Percentiles rank a stretch among this genome's conserved stretches.
phyloP scores from a whole-genome alignment of 2,329 filamentous ascomycete genomes.

The Claviceps pusilla region DNA sequence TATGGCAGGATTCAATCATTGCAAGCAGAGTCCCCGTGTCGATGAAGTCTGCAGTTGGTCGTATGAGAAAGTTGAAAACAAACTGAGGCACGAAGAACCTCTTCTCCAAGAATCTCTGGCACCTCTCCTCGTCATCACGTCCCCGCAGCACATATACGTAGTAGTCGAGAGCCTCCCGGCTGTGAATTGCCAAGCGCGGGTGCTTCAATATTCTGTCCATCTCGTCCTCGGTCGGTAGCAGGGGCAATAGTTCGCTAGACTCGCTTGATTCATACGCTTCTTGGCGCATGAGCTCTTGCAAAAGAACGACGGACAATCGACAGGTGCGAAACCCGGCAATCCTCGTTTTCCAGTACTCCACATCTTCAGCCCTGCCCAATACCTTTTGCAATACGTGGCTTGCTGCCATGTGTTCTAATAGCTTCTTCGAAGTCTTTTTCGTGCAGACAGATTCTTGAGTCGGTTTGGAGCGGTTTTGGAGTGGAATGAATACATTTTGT shows the following conservation, averaged over 20 bases:
- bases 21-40: slow-evolving; percentile 11
- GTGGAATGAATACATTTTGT: background rate
- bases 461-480: background rate
- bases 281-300: slow-evolving; percentile 18
- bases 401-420: slow-evolving; percentile 12
- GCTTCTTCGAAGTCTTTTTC: slow-evolving; percentile 3
- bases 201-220: slow-evolving; percentile 11
- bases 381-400: slow-evolving; percentile 12
- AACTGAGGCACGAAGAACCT: slow-evolving; percentile 14
- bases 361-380: slow-evolving; percentile 5
- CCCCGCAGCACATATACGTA: slow-evolving; percentile 17
- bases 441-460: background rate
- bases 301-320: slow-evolving; percentile 16
- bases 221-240: slow-evolving; percentile 13
- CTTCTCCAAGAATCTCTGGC: slow-evolving; percentile 16
- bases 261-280: slow-evolving; percentile 7
- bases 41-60: slow-evolving; percentile 13
- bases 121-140: slow-evolving; percentile 17
- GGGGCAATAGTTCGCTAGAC: slow-evolving; percentile 8
- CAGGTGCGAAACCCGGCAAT: slow-evolving; percentile 13
- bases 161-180: slow-evolving; percentile 10
- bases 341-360: slow-evolving; percentile 8
- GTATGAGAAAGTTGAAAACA: slow-evolving; percentile 17
- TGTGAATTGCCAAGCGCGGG: slow-evolving; percentile 10
- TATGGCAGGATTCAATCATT: slow-evolving; percentile 14